Evolutionary conservation across 2,329 filamentous ascomycete species (phyloP).

Genomic region (Triangularia setosa): DNA sequence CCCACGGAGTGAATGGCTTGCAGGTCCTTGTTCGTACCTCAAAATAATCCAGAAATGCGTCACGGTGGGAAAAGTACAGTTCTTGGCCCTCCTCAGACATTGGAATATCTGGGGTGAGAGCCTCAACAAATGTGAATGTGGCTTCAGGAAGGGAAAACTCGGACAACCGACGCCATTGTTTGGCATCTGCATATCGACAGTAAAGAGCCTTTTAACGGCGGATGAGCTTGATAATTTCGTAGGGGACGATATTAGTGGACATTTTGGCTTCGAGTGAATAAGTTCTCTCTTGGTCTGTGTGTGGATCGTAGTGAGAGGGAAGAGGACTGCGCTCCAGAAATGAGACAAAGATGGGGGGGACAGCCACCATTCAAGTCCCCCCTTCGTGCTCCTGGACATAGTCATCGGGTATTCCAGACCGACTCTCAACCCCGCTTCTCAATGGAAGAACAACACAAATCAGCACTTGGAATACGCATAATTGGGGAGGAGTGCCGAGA

Average conservation of each 20-base stretch:
- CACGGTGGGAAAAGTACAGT: not conserved
- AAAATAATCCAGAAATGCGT: not conserved
- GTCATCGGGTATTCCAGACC: too few species aligned
- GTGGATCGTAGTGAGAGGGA: not conserved
- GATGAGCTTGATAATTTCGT: not conserved
- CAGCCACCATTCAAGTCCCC: too few species aligned
- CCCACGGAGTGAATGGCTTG: not conserved
- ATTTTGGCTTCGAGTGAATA: not conserved
- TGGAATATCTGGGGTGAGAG: not conserved
- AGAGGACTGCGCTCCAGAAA: too few species aligned
- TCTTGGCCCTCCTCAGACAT: not conserved
- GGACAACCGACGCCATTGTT: not conserved
- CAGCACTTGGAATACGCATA: too few species aligned
- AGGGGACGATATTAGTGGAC: not conserved
- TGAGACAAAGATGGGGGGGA: too few species aligned
- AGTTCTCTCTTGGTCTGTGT: not conserved
- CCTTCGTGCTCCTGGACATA: too few species aligned
- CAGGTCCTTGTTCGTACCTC: not conserved
- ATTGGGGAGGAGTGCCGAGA: too few species aligned
- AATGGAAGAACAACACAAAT: not conserved
- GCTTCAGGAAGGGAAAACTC: not conserved
- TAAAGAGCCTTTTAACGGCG: not conserved
- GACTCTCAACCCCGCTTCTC: not conserved
- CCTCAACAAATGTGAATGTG: not conserved
- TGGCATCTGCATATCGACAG: not conserved